A percentile compares a stretch with the other conserved stretches of the same genome.
Conservation (phyloP, 495 filamentous ascomycete genomes). For the Bryoglossum gracile region DNA sequence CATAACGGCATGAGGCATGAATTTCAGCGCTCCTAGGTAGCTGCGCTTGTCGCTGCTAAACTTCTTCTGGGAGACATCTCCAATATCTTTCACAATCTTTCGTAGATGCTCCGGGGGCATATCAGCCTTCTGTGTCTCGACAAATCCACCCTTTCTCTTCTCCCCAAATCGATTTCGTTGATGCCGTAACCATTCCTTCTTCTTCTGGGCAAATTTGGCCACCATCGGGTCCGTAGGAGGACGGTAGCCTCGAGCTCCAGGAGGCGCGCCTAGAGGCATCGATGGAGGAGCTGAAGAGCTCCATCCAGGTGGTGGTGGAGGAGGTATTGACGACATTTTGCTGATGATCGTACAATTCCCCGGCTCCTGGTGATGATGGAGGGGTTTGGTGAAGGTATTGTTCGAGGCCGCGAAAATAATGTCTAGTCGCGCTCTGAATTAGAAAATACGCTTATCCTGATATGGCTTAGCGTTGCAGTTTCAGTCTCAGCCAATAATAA, state of each 20-base stretch:
- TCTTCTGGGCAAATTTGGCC: conserved; percentile 96
- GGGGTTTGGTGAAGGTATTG: conserved; percentile 4
- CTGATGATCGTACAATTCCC: conserved; percentile 10
- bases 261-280: conserved; percentile 45
- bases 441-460: too few relatives aligned
- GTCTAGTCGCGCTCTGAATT: too few relatives aligned
- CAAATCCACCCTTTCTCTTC: conserved; percentile 91
- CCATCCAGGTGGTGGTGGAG: conserved; percentile 75
- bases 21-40: conserved; percentile 95
- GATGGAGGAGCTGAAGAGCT: conserved; percentile 65
- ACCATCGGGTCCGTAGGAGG: conserved; percentile 78
- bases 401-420: too few relatives aligned
- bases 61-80: conserved; percentile 98
- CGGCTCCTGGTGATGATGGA: conserved; percentile 15
- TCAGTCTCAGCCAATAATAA: too few relatives aligned
- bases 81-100: conserved; percentile 97
- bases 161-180: conserved; percentile 94
- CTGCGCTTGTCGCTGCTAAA: conserved; percentile 98
- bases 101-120: conserved; percentile 98
- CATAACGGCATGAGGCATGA: conserved; percentile 99
- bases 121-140: conserved; percentile 96
- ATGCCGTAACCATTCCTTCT: conserved; percentile 93
- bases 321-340: conserved; percentile 66
- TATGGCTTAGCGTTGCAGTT: too few relatives aligned
- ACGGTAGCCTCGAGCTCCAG: conserved; percentile 73